Base-by-base conservation (phyloP, 345 rosid genomes). In the Bruguiera parviflora region DNA sequence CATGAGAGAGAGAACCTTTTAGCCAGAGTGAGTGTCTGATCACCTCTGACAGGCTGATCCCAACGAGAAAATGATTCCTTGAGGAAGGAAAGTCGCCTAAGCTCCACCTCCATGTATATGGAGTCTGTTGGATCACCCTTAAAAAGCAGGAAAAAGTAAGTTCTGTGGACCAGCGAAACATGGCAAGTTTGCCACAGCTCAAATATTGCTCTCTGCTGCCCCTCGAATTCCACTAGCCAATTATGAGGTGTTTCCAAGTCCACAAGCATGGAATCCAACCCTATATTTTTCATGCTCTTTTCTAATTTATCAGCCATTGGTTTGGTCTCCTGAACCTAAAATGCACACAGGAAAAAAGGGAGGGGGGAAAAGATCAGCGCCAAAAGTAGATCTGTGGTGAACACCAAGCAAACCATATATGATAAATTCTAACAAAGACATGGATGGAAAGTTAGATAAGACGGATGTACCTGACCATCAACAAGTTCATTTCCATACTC, bases 111-210 rank as follows among this genome's bases (percentile, higher is more conserved):
- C 69, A 90, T 77, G 86, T 95, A 95, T 63, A 90, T 86, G 52
- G 96, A 92, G 84, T 95, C 99, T 1, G 85, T 66, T 21, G 86
- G 91, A 64, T 95, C 98, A 56, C 99, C 99, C 73, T 79, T 86
- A 73, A 95, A 90, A 71, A 95, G 96, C 81, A 95, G 80, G 85
- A 86, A 92, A 82, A 95, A 95, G 73, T 92, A 95, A 6, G 99
- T 95, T 78, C 99, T 84, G 78, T 95, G 96, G 63, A 92, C 83
- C 81, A 95, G 69, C n/a, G 97, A 88, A 67, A 86, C 89, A 65
- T 88, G 78, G 80, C 99, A 95, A 69, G 83, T 73, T 69, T 90
- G 89, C 99, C 99, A 95, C 35, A 95, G 91, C 61, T 84, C 96
- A 21, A 95, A 68, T 64, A 92, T 87, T 20, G 79, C 81, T 76